phyloP scores from a whole-genome alignment of 148 eudicot genomes.

The Silene uniflora region DNA sequence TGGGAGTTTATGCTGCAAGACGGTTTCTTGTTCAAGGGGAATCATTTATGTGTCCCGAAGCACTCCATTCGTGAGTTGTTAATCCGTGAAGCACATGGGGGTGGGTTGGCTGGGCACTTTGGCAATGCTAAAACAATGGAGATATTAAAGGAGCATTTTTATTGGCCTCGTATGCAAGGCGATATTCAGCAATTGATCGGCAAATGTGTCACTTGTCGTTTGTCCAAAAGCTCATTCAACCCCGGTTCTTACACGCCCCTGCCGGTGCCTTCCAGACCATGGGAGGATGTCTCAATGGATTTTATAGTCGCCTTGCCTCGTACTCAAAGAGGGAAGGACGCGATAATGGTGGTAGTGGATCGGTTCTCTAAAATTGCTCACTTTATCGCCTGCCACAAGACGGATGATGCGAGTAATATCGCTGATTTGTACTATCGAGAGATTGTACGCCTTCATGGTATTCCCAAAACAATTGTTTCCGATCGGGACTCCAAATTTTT shows the following conservation, averaged over 20 bases:
- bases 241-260: background rate
- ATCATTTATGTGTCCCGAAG: background rate
- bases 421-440: background rate
- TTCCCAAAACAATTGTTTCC: too few relatives aligned
- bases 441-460: background rate
- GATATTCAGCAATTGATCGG: background rate
- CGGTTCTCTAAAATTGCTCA: background rate
- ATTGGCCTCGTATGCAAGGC: background rate
- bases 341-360: background rate
- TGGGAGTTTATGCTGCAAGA: too few relatives aligned
- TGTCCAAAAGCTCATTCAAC: background rate
- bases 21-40: too few relatives aligned
- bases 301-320: background rate
- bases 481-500: too few relatives aligned
- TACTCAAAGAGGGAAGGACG: background rate
- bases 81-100: background rate
- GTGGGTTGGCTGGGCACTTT: too few relatives aligned
- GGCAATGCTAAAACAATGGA: background rate
- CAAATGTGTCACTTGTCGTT: background rate
- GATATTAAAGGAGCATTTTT: background rate
- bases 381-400: background rate
- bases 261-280: background rate
- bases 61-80: too few relatives aligned
- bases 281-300: conserved; percentile 6
- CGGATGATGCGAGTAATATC: background rate